Base-by-base conservation (phyloP, 352 stramenopile genomes). In the Pilasporangium apinafurcum region DNA sequence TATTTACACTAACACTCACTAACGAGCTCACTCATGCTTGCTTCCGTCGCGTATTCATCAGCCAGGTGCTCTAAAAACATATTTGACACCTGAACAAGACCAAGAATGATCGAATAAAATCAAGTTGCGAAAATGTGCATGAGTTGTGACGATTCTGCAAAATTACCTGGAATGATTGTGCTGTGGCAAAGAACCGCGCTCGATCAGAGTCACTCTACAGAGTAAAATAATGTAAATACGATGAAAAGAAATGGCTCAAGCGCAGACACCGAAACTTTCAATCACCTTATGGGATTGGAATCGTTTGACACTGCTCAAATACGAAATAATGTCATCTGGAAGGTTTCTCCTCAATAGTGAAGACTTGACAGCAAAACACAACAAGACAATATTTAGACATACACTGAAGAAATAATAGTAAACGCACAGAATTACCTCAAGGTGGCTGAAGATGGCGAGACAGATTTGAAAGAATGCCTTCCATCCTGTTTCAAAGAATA, bases 401-500 rank as follows among this genome's bases (percentile, higher is more conserved):
- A n/a, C n/a, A n/a, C n/a, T n/a, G n/a, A n/a, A n/a, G n/a, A n/a
- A n/a, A n/a, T n/a, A n/a, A n/a, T n/a, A n/a, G n/a, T n/a, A n/a
- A n/a, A n/a, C n/a, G n/a, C n/a, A n/a, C n/a, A 24, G 30, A 5
- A 18, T 25, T 55, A 72, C 57, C 63, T 78, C 59, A 37, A 73
- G 49, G 12, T 34, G 52, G 30, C 37, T 54, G 18, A 75, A 70
- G 33, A 78, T 65, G 25, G 59, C 45, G 20, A 75, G 50, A 33
- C 59, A 69, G 8, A 59, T 48, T 39, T 65, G 65, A 16, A 69
- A 75, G 32, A 78, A 75, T 8, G 64, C 48, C 27, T 75, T 70
- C 66, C 66, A 78, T 1, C 66, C 66, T 37, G 56, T 65, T 20
- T 70, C 56, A 38, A 78, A 72, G 32, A 75, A 78, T 27, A 78